Evolutionary conservation across 2,329 filamentous ascomycete species (phyloP).

Genomic region (Sporothrix protearum): DNA sequence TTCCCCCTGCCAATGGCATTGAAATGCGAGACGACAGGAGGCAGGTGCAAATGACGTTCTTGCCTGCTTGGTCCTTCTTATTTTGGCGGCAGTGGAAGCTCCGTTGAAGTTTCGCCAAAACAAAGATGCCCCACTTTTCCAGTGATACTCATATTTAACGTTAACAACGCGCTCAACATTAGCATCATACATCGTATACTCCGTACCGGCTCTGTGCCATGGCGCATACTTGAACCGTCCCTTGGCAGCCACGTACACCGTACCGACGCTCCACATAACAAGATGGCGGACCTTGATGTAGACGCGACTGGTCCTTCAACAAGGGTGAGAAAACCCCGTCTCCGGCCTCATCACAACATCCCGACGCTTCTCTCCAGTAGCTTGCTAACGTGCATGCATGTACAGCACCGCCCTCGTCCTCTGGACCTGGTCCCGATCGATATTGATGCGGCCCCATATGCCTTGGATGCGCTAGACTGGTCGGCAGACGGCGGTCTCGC

Average conservation of each 20-base stretch:
- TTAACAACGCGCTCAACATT: not conserved
- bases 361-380: not conserved
- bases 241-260: not conserved
- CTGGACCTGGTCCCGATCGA: constrained; percentile 27
- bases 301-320: not conserved
- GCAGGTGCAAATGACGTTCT: not conserved
- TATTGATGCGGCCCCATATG: constrained; percentile 32
- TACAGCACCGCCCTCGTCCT: not conserved
- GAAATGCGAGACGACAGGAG: not conserved
- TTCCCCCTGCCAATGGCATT: not conserved
- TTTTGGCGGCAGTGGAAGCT: not conserved
- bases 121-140: constrained; percentile 10
- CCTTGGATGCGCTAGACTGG: constrained; percentile 44
- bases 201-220: too few species aligned
- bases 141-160: not conserved
- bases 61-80: not conserved
- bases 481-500: constrained; percentile 58
- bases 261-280: too few species aligned
- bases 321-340: not conserved
- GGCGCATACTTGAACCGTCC: not conserved
- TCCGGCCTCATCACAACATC: too few species aligned
- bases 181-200: too few species aligned
- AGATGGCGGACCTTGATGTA: not conserved
- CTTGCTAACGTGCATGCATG: not conserved
- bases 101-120: not conserved